These are phyloP conservation scores for Drosera spatulata DNA, from an alignment of 179 eudicot species.

Conservation along the genomic window DNA sequence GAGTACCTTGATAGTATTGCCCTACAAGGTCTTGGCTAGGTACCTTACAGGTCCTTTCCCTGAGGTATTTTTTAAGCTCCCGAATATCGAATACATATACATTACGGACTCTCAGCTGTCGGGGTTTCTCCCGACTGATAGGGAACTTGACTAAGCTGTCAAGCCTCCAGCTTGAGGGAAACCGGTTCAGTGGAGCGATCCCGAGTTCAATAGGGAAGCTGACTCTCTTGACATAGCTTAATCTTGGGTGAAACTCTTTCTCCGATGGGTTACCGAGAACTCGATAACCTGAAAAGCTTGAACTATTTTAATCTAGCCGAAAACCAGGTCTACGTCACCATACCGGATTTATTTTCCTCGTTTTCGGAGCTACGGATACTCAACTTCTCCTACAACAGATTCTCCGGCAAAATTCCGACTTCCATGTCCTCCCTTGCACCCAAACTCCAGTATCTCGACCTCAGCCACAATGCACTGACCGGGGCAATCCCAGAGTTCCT, in stretches of 20 bases:
- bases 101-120: conserved; percentile 28
- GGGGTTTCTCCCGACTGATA: conserved; percentile 31
- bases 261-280: conserved; percentile 28
- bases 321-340: conserved; percentile 24
- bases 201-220: conserved; percentile 32
- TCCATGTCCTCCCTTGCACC: conserved; percentile 25
- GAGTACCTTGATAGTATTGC: conserved; percentile 12
- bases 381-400: conserved; percentile 20
- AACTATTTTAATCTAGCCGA: conserved; percentile 10
- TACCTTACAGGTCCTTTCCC: conserved; percentile 34
- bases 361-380: conserved; percentile 18
- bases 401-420: conserved; percentile 33
- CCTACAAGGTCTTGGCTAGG: conserved; percentile 7
- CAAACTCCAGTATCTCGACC: conserved; percentile 11
- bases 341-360: conserved; percentile 35
- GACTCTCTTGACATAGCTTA: conserved; percentile 23
- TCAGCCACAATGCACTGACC: conserved; percentile 27
- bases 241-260: conserved; percentile 27
- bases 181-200: conserved; percentile 26
- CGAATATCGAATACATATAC: conserved; percentile 17
- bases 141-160: conserved; percentile 18
- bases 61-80: conserved; percentile 11
- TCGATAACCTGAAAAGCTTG: conserved; percentile 10
- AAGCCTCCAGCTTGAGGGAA: conserved; percentile 17
- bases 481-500: conserved; percentile 40